These are phyloP conservation scores for Elsinoe ampelina DNA, from an alignment of 2,329 filamentous ascomycete genomes.

Conservation along the genomic window DNA sequence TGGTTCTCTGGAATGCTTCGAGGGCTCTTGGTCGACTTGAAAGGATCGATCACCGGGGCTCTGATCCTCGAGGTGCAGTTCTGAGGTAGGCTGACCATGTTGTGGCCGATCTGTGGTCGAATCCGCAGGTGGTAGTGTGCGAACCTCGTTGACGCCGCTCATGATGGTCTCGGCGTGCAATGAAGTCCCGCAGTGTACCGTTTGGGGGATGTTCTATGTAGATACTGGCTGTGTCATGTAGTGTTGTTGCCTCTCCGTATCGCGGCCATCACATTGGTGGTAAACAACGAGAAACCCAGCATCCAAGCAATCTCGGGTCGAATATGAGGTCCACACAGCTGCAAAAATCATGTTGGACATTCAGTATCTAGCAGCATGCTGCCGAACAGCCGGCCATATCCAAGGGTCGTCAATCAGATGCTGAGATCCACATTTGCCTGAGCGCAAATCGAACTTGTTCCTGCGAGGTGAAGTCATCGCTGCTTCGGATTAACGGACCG, in stretches of 20 bases:
- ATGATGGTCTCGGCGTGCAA: background rate
- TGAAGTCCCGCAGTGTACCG: too few species aligned
- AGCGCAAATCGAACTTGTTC: too few species aligned
- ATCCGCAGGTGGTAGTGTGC: slow-evolving; percentile 17
- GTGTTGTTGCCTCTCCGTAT: too few species aligned
- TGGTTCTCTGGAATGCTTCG: slow-evolving; percentile 44
- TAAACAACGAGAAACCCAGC: too few species aligned
- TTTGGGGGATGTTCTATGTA: background rate
- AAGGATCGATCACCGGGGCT: slow-evolving; percentile 7
- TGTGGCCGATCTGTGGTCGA: background rate
- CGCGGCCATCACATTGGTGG: too few species aligned
- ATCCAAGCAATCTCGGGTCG: background rate
- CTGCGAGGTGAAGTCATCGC: slow-evolving; percentile 1
- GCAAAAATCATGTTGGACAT: background rate
- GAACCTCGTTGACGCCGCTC: slow-evolving; percentile 15
- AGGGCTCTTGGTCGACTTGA: slow-evolving; percentile 12
- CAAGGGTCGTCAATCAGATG: background rate
- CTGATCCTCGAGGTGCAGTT: background rate
- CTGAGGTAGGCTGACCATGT: background rate
- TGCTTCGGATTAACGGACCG: background rate
- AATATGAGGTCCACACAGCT: background rate
- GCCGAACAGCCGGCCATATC: background rate
- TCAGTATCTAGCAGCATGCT: background rate
- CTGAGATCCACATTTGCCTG: too few species aligned
- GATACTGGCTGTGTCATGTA: too few species aligned